Conservation (phyloP, 345 rosid species). For the Arabidopsis arenosa region DNA sequence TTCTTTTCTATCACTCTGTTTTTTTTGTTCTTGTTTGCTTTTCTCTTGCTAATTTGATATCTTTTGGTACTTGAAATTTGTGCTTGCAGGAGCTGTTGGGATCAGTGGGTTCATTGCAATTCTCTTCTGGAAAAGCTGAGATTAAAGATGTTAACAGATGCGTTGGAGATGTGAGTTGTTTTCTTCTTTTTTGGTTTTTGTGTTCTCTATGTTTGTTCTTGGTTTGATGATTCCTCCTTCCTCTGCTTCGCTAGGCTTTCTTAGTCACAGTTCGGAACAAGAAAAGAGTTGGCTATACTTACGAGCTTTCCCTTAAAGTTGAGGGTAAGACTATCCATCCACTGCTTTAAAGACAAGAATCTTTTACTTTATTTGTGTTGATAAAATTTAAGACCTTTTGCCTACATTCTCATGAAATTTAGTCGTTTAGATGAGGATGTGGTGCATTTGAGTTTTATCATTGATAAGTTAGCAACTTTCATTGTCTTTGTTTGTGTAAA, state of each 20-base stretch:
- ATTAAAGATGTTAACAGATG: conserved; percentile 73
- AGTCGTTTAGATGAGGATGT: neutral
- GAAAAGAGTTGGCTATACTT: conserved; percentile 88
- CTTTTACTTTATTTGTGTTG: neutral
- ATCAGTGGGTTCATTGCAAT: conserved; percentile 68
- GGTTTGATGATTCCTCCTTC: neutral
- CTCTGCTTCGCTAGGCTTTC: conserved; percentile 64
- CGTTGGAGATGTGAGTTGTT: conserved; percentile 76
- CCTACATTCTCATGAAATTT: neutral
- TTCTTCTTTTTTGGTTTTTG: neutral
- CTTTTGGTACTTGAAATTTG: neutral
- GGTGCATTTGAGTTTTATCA: neutral
- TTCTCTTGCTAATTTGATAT: neutral
- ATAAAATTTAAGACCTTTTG: neutral
- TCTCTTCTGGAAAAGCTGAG: conserved; percentile 74
- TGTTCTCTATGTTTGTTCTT: conserved; percentile 2
- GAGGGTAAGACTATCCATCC: conserved; percentile 52
- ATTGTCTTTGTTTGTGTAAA: neutral
- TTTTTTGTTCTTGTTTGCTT: neutral
- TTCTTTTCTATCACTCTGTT: neutral
- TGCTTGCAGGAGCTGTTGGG: conserved; percentile 67
- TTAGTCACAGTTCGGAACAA: conserved; percentile 89
- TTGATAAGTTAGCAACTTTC: neutral
- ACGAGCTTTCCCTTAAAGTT: conserved; percentile 76
- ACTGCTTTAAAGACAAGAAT: neutral